These are phyloP conservation scores for Mycena sanguinolenta DNA, from an alignment of 768 basidiomycete species.

Conservation along the genomic window DNA sequence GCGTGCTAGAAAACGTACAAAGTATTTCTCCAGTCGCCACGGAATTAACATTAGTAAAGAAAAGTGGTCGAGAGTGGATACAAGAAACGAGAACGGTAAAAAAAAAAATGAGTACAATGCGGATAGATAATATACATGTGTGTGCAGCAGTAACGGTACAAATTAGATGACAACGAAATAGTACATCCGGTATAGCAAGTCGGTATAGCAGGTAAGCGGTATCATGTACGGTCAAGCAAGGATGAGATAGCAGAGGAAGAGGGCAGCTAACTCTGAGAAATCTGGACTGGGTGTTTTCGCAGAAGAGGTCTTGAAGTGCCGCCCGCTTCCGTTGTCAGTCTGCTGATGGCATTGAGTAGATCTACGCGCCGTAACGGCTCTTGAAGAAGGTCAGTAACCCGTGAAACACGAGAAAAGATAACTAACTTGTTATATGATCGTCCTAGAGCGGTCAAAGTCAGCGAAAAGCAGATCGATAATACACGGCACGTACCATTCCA, in stretches of 20 bases:
- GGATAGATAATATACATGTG: conserved; percentile 28
- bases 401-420: background rate
- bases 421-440: conserved; percentile 67
- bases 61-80: conserved; percentile 6
- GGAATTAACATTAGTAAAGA: background rate
- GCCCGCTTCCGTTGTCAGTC: conserved; percentile 77
- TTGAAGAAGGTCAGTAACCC: conserved; percentile 43
- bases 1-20: too few species aligned
- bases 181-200: conserved; percentile 32
- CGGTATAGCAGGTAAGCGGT: conserved; percentile 28
- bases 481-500: conserved; percentile 61
- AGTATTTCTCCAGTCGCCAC: background rate
- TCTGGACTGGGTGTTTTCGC: conserved; percentile 37
- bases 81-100: conserved; percentile 9
- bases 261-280: conserved; percentile 30
- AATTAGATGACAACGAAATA: conserved; percentile 30
- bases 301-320: conserved; percentile 52
- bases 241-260: background rate
- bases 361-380: conserved; percentile 86
- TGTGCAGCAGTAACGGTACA: conserved; percentile 26
- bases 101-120: conserved; percentile 18
- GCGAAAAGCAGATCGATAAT: background rate
- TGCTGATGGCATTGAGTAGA: conserved; percentile 85
- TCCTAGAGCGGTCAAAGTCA: conserved; percentile 37
- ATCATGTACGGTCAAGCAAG: background rate